A percentile compares a stretch with the other conserved stretches of the same genome.
Conservation (phyloP, 176 grass and related monocot species). For the Bromus sterilis region DNA sequence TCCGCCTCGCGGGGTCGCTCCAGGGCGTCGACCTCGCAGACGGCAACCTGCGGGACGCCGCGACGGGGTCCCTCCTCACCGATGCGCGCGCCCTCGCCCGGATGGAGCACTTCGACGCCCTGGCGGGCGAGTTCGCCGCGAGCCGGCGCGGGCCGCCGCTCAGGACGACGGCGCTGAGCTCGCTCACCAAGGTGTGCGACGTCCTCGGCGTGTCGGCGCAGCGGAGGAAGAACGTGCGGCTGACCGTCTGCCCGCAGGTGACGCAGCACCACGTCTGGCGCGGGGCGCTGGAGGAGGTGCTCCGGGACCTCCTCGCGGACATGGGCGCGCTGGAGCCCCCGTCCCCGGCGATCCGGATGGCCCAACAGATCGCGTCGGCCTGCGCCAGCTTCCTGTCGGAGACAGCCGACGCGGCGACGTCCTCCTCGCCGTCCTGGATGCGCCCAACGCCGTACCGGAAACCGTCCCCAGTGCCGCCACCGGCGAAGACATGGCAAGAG, state of each 20-base stretch:
- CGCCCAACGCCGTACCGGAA: constrained; percentile 44
- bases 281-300: constrained; percentile 57
- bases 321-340: constrained; percentile 20
- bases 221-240: constrained; percentile 54
- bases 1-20: constrained; percentile 46
- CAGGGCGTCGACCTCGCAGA: constrained; percentile 27
- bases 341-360: constrained; percentile 41
- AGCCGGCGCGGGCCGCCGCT: constrained; percentile 4
- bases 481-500: constrained; percentile 66
- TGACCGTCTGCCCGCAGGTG: constrained; percentile 68
- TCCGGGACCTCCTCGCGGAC: constrained; percentile 50
- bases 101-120: constrained; percentile 44
- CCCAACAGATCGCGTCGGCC: constrained; percentile 50
- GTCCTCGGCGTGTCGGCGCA: constrained; percentile 65
- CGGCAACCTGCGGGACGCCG: constrained; percentile 17
- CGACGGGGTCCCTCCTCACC: constrained; percentile 14
- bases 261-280: constrained; percentile 84
- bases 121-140: constrained; percentile 43
- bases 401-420: constrained; percentile 16
- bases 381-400: constrained; percentile 42
- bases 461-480: neutral
- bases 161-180: constrained; percentile 29
- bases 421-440: constrained; percentile 67
- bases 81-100: constrained; percentile 23
- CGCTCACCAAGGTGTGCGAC: constrained; percentile 55